These are phyloP conservation scores for Rhododendron griersonianum DNA, from an alignment of 148 eudicot species.

Conservation along the genomic window DNA sequence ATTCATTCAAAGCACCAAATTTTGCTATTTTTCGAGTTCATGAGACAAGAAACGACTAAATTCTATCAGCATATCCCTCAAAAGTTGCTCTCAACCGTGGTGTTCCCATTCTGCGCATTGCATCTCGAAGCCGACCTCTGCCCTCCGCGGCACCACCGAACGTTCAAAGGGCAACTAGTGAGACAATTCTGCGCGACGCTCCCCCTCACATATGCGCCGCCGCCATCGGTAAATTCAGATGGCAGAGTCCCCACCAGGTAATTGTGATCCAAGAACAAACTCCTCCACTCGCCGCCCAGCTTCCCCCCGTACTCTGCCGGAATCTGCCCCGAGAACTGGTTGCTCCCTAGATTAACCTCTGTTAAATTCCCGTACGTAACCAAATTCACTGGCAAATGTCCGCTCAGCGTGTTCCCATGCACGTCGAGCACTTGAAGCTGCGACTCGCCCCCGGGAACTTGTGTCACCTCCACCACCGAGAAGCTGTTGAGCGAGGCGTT, in stretches of 20 bases:
- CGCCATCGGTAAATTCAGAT: slow-evolving; percentile 19
- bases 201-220: slow-evolving; percentile 26
- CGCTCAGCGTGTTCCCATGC: slow-evolving; percentile 48
- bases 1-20: background rate
- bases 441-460: slow-evolving; percentile 24
- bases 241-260: slow-evolving; percentile 58
- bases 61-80: background rate
- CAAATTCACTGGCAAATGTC: slow-evolving; percentile 49
- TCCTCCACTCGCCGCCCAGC: slow-evolving; percentile 49
- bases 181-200: slow-evolving; percentile 64
- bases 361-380: slow-evolving; percentile 47
- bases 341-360: slow-evolving; percentile 42
- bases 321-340: slow-evolving; percentile 55
- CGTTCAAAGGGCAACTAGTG: slow-evolving; percentile 34
- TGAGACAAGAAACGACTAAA: background rate
- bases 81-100: background rate
- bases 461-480: slow-evolving; percentile 39
- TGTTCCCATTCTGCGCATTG: background rate
- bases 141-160: slow-evolving; percentile 54
- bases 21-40: no score
- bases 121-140: slow-evolving; percentile 54
- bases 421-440: slow-evolving; percentile 45
- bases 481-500: slow-evolving; percentile 55
- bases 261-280: slow-evolving; percentile 53
- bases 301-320: slow-evolving; percentile 47